Conservation (phyloP, 805 yeast genomes). For the Saturnispora zaruensis region DNA sequence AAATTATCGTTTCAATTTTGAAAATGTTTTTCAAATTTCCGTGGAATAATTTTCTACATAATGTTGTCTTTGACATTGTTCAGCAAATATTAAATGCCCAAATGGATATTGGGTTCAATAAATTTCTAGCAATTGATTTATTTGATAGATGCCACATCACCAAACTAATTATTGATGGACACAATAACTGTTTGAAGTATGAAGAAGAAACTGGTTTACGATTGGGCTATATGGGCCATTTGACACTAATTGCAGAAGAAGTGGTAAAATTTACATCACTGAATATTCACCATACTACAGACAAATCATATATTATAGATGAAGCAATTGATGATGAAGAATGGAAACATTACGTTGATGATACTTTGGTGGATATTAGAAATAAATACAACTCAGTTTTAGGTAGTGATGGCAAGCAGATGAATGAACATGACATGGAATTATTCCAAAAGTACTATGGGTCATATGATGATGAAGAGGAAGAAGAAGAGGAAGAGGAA, state of each 20-base stretch:
- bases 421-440: conserved; percentile 30
- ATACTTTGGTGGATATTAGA: conserved; percentile 77
- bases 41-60: conserved; percentile 96
- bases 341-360: conserved; percentile 57
- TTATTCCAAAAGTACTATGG: conserved; percentile 24
- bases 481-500: conserved; percentile 17
- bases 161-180: conserved; percentile 48
- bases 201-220: conserved; percentile 49
- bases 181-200: conserved; percentile 39
- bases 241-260: conserved; percentile 49
- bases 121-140: conserved; percentile 29
- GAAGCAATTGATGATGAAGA: conserved; percentile 26
- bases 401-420: conserved; percentile 43
- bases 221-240: conserved; percentile 54
- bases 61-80: conserved; percentile 89
- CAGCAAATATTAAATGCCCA: conserved; percentile 87
- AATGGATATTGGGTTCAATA: conserved; percentile 35
- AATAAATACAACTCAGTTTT: conserved; percentile 90
- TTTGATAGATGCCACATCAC: conserved; percentile 47
- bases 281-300: conserved; percentile 51
- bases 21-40: conserved; percentile 75
- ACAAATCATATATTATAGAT: conserved; percentile 43
- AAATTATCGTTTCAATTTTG: conserved; percentile 58
- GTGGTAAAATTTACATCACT: conserved; percentile 55
- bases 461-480: conserved; percentile 22